Evolutionary conservation across 108 stramenopile species (phyloP).

Genomic region (Skeletonema marinoi): DNA sequence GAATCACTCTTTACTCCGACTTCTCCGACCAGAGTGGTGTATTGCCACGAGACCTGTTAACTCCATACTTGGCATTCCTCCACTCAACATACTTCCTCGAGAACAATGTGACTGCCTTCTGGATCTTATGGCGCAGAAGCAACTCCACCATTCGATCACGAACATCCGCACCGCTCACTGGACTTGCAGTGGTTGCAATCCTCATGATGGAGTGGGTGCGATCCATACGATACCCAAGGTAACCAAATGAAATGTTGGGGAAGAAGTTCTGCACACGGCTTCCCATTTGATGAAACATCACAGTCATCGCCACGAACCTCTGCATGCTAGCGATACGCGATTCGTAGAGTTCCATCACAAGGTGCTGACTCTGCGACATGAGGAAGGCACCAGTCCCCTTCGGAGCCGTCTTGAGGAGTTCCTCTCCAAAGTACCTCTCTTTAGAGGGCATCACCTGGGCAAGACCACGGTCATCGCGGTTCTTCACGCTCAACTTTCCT

Average conservation of each 20-base stretch:
- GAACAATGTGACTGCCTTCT: neutral
- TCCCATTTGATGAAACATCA: too few species aligned
- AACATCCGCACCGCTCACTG: too few species aligned
- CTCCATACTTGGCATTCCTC: constrained; percentile 15
- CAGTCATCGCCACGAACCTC: too few species aligned
- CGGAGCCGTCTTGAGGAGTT: constrained; percentile 27
- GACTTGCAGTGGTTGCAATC: constrained; percentile 74
- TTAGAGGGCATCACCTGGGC: constrained; percentile 54
- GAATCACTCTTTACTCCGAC: neutral
- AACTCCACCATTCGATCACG: too few species aligned
- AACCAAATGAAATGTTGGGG: too few species aligned
- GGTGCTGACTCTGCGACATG: constrained; percentile 54
- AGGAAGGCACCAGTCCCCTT: constrained; percentile 51
- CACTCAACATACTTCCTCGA: constrained; percentile 34
- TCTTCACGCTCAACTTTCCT: constrained; percentile 46
- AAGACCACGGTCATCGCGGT: constrained; percentile 61
- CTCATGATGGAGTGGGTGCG: constrained; percentile 72
- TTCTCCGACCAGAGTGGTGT: neutral
- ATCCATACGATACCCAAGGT: constrained; percentile 64
- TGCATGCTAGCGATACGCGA: constrained; percentile 73
- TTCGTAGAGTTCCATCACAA: constrained; percentile 72
- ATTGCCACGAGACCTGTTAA: neutral
- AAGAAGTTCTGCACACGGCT: too few species aligned
- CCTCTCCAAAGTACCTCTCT: constrained; percentile 75
- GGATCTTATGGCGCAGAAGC: too few species aligned